Percentiles rank a stretch among this genome's conserved stretches.
Evolutionary conservation across 2,329 filamentous ascomycete genomes (phyloP).

Genomic region (Zalaria sp.): DNA sequence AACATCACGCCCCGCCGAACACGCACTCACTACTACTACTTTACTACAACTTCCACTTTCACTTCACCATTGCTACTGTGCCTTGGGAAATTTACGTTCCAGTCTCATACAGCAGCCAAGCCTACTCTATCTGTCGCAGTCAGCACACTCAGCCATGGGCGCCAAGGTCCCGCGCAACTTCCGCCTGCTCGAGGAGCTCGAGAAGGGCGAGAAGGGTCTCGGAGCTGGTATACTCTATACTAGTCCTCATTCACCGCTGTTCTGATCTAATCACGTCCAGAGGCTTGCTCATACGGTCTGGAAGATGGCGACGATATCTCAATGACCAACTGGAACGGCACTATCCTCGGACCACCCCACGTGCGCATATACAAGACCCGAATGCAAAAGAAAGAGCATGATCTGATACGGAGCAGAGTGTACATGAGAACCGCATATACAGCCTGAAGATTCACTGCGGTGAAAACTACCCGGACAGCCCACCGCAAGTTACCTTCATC

Average conservation of each 20-base stretch:
- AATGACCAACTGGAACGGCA: slow-evolving; percentile 98
- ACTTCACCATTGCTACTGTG: background rate
- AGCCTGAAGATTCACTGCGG: slow-evolving; percentile 95
- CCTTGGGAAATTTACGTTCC: too few relatives aligned
- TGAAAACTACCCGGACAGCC: slow-evolving; percentile 72
- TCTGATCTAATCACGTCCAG: slow-evolving; percentile 28
- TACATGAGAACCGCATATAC: slow-evolving; percentile 98
- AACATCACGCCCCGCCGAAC: too few relatives aligned
- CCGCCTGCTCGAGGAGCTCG: slow-evolving; percentile 87
- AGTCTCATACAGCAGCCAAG: background rate
- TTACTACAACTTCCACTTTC: background rate
- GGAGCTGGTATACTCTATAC: slow-evolving; percentile 52
- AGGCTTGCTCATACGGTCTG: slow-evolving; percentile 93
- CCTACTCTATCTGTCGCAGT: background rate
- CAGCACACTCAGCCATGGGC: slow-evolving; percentile 27
- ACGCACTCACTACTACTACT: background rate
- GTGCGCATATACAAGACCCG: slow-evolving; percentile 39
- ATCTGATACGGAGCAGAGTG: slow-evolving; percentile 45
- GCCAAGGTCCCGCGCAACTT: slow-evolving; percentile 92
- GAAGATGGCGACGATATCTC: slow-evolving; percentile 87
- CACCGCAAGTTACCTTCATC: slow-evolving; percentile 82
- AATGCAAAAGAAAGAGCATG: background rate
- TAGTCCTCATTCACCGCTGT: background rate
- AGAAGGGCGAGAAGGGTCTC: slow-evolving; percentile 96
- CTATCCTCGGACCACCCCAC: slow-evolving; percentile 90